Evolutionary conservation across 208 protist species (phyloP), one percentile per base, ranked within the genome.

Genomic region (Tritrichomonas foetus): DNA sequence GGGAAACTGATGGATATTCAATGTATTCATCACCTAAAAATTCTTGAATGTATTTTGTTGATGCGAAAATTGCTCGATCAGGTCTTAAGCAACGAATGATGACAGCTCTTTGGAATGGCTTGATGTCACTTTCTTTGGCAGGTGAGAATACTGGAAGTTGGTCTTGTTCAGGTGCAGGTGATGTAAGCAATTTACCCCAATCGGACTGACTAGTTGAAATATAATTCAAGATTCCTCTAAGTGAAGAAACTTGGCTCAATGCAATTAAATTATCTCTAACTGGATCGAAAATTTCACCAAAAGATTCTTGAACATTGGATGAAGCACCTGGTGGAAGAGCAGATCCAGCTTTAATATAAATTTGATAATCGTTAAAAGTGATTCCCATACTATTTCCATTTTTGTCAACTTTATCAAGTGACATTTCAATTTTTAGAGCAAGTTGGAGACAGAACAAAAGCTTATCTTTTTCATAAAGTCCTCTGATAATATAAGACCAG

Each of bases 391-490:
- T 61, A 16, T 82, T 50, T 53, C 47, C 47, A 82, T 82, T 82
- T 53, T 82, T 82, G 25, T 93, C 78, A n/a, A 92, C 5, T n/a
- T 16, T 5, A 61, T 92, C 36, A 22, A 39, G 27, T 78, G 69
- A 78, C 69, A 78, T 44, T 47, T 78, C 96, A 93, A 99, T 98
- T 96, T 99, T 99, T 95, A 98, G 97, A 53, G 98, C 97, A 82
- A 99, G 97, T 69, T 98, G 96, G 66, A 99, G 94, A 36, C 98
- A 96, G 95, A 99, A 99, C 3, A 99, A 96, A 30, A 99, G 95
- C 96, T 99, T 99, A 96, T 99, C 97, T 94, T 97, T 97, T 53
- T 98, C 98, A 96, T 99, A 99, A 95, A 99, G 97, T 96, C 98
- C 98, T 69, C 98, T 97, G 50, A 97, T 96, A n/a, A 99, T 96